Conservation (phyloP, 345 rosid species). For the Noccaea bulbosa region DNA sequence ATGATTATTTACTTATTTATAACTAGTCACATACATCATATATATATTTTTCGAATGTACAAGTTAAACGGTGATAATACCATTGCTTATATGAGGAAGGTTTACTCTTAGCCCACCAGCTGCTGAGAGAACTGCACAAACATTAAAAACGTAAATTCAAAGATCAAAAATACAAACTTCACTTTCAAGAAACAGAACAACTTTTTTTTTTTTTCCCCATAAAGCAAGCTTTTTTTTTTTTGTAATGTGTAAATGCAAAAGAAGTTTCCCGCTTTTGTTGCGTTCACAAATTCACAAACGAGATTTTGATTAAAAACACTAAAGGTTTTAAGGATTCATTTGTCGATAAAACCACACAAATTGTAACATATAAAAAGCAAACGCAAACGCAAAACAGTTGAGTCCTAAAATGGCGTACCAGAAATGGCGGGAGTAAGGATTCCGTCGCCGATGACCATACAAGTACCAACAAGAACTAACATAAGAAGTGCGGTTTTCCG, state of each 20-base stretch:
- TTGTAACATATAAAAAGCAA: neutral
- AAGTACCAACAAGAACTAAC: slow-evolving; percentile 80
- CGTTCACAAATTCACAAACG: too few relatives aligned
- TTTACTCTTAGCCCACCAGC: slow-evolving; percentile 90
- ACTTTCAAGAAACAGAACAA: neutral
- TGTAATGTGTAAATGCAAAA: too few relatives aligned
- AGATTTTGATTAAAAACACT: too few relatives aligned
- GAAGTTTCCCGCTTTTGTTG: too few relatives aligned
- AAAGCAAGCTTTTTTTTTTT: too few relatives aligned
- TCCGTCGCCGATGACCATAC: slow-evolving; percentile 93
- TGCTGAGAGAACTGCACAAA: slow-evolving; percentile 84
- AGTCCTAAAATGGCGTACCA: slow-evolving; percentile 42
- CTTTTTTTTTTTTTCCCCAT: neutral
- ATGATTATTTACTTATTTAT: neutral
- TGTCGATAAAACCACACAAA: neutral
- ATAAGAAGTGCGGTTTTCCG: slow-evolving; percentile 71
- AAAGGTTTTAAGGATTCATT: neutral
- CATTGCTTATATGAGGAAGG: slow-evolving; percentile 65
- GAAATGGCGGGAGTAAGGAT: slow-evolving; percentile 92
- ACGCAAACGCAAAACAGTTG: too few relatives aligned
- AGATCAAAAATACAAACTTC: neutral
- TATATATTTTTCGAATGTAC: neutral
- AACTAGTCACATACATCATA: too few relatives aligned
- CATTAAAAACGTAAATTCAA: neutral
- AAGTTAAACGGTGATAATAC: slow-evolving; percentile 41